A percentile compares a stretch with the other conserved stretches of the same genome.
Evolutionary conservation across 768 basidiomycete species (phyloP).

Genomic region (Lyophyllum decastes): DNA sequence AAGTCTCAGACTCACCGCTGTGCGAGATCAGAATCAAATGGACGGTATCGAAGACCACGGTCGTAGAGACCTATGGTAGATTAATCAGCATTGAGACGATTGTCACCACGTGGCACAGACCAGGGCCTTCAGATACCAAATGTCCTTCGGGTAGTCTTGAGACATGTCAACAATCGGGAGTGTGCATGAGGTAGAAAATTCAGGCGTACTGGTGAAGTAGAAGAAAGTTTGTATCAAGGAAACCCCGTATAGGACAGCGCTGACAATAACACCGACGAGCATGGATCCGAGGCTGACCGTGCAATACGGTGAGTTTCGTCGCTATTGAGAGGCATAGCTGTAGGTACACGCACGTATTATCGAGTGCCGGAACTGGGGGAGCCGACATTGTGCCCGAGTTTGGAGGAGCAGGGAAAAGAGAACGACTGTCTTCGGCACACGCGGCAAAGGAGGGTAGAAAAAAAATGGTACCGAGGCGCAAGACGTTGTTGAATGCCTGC

Average conservation of each 20-base stretch:
- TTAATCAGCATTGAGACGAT: background rate
- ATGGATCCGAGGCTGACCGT: conserved; percentile 6
- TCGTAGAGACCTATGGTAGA: background rate
- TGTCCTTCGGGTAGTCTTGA: conserved; percentile 4
- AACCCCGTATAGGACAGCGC: conserved; percentile 10
- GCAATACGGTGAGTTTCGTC: background rate
- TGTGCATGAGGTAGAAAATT: background rate
- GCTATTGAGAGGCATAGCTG: background rate
- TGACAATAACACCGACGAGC: conserved; percentile 9
- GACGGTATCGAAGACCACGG: conserved; percentile 3
- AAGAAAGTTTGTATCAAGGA: conserved; percentile 6
- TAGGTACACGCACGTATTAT: conserved; percentile 6
- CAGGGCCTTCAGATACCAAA: conserved; percentile 6
- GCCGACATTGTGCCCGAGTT: background rate
- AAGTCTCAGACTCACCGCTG: background rate
- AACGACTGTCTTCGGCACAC: no score
- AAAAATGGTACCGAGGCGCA: background rate
- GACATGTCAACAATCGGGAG: background rate
- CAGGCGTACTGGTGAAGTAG: conserved; percentile 1
- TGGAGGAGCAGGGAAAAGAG: background rate
- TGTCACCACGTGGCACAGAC: background rate
- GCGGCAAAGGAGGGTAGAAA: background rate
- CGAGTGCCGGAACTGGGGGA: conserved; percentile 1
- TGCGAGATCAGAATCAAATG: conserved; percentile 9
- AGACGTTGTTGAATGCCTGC: background rate